Conservation (phyloP, 2,329 filamentous ascomycete genomes). For the Dothideomycetes sp. region DNA sequence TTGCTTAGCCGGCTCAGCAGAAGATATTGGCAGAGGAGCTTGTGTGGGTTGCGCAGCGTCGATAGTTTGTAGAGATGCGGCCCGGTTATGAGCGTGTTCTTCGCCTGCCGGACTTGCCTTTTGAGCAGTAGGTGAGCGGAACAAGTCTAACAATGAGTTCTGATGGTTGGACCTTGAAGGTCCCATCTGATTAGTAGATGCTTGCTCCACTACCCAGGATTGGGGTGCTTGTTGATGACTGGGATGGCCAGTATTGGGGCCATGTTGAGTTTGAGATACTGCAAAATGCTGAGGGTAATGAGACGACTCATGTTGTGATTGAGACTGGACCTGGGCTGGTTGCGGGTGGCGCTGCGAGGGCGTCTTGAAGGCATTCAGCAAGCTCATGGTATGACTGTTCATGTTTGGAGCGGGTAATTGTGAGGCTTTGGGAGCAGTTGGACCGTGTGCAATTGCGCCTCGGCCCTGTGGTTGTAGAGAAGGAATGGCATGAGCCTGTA, state of each 20-base stretch:
- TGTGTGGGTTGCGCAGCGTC: constrained; percentile 11
- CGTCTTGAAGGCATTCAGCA: constrained; percentile 48
- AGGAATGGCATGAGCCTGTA: constrained; percentile 11
- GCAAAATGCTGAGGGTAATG: constrained; percentile 1
- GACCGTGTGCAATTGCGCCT: constrained; percentile 22
- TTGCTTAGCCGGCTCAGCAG: constrained; percentile 5
- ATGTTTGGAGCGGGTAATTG: constrained; percentile 48
- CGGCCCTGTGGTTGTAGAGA: constrained; percentile 14
- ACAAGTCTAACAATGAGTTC: constrained; percentile 33
- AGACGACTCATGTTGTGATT: constrained; percentile 1
- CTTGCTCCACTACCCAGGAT: too few relatives aligned
- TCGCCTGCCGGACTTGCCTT: constrained; percentile 10
- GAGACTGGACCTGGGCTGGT: not conserved
- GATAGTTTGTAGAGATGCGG: constrained; percentile 9
- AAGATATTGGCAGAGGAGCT: constrained; percentile 2
- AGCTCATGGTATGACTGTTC: constrained; percentile 44
- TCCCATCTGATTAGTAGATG: not conserved
- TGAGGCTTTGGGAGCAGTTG: constrained; percentile 42
- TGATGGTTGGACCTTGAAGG: constrained; percentile 29
- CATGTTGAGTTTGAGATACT: too few relatives aligned
- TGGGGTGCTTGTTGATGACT: too few relatives aligned
- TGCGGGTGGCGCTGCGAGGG: constrained; percentile 9
- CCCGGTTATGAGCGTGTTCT: constrained; percentile 10
- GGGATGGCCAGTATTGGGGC: too few relatives aligned
- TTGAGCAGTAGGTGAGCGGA: constrained; percentile 23